A percentile compares a stretch with the other conserved stretches of the same genome.
Conservation (phyloP, 345 rosid genomes). For the Brassica napus region DNA sequence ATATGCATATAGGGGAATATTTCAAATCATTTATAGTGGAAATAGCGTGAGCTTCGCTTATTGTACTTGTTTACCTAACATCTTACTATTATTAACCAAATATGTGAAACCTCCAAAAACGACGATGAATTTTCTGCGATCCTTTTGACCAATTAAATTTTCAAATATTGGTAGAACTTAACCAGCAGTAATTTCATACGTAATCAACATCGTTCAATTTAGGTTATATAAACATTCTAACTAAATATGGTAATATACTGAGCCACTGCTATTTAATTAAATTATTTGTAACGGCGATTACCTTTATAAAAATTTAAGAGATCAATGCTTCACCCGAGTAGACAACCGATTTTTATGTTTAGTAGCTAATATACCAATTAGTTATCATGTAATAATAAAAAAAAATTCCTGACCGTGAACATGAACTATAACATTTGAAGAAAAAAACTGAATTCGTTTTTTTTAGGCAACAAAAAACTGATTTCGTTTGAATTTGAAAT, state of each 20-base stretch:
- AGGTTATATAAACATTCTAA: conserved; percentile 11
- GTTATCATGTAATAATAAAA: not conserved
- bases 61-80: conserved; percentile 4
- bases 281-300: not conserved
- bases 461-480: not conserved
- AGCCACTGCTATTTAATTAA: not conserved
- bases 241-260: not conserved
- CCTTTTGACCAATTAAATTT: conserved; percentile 20
- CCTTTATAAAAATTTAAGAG: not conserved
- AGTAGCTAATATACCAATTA: not conserved
- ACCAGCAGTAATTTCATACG: conserved; percentile 16
- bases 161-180: conserved; percentile 9
- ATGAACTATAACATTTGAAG: not conserved
- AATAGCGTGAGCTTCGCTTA: not conserved
- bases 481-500: conserved; percentile 15
- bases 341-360: not conserved
- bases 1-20: not conserved
- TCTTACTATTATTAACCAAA: conserved; percentile 2
- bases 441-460: not conserved
- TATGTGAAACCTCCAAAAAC: not conserved
- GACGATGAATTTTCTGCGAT: conserved; percentile 1
- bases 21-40: not conserved
- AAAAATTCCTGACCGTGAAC: not conserved
- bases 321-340: not conserved
- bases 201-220: not conserved